A percentile compares a stretch with the other conserved stretches of the same genome.
phyloP scores from a whole-genome alignment of 306 rosid species.

The Begonia masoniana region DNA sequence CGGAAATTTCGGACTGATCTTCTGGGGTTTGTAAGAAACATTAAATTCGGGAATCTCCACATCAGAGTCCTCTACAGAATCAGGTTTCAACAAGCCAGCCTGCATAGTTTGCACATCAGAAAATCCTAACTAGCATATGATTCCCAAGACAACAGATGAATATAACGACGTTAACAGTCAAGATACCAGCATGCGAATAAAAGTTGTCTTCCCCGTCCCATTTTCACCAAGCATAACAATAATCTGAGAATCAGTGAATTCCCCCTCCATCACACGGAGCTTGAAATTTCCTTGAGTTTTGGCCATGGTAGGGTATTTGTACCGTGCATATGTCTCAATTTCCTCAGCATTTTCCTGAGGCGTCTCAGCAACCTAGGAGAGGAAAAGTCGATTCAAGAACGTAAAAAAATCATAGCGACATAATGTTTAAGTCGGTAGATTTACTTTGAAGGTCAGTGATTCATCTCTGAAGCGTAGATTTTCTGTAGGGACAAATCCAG shows the following conservation, averaged over 20 bases:
- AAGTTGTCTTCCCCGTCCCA: slow-evolving; percentile 98
- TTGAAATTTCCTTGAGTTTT: slow-evolving; percentile 85
- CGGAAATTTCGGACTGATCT: slow-evolving; percentile 80
- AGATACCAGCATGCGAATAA: slow-evolving; percentile 95
- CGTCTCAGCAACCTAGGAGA: slow-evolving; percentile 89
- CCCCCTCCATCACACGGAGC: slow-evolving; percentile 80
- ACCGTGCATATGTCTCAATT: slow-evolving; percentile 81
- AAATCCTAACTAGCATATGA: neutral
- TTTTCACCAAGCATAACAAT: slow-evolving; percentile 98
- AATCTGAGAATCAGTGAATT: slow-evolving; percentile 97
- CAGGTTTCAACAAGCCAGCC: slow-evolving; percentile 98
- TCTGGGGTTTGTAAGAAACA: slow-evolving; percentile 97
- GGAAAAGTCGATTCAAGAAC: slow-evolving; percentile 9
- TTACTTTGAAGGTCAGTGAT: slow-evolving; percentile 85
- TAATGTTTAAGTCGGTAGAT: slow-evolving; percentile 1
- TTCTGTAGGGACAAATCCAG: slow-evolving; percentile 98
- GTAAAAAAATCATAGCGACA: slow-evolving; percentile 3
- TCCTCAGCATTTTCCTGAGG: slow-evolving; percentile 95
- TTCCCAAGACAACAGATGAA: too few species aligned
- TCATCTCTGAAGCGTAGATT: slow-evolving; percentile 91
- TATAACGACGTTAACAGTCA: neutral
- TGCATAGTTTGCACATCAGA: slow-evolving; percentile 18
- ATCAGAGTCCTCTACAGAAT: slow-evolving; percentile 49
- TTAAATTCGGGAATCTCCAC: slow-evolving; percentile 90
- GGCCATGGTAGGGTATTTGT: slow-evolving; percentile 79